phyloP scores from a whole-genome alignment of 2,329 filamentous ascomycete genomes.

The Phoma sp. region DNA sequence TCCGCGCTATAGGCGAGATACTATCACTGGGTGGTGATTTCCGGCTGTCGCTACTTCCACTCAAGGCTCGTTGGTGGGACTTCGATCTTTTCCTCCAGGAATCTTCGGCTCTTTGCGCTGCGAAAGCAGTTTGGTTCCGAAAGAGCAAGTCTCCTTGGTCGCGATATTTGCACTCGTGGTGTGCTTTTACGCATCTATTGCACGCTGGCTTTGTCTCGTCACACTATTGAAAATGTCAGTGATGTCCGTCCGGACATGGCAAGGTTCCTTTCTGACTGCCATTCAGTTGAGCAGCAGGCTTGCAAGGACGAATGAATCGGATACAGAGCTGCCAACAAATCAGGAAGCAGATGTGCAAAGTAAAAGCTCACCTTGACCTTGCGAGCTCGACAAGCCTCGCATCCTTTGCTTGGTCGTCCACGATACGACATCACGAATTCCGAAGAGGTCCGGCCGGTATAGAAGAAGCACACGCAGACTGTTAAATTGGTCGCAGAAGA shows the following conservation, averaged over 20 bases:
- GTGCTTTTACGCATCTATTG: slow-evolving; percentile 36
- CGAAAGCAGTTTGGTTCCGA: slow-evolving; percentile 41
- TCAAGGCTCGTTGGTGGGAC: slow-evolving; percentile 26
- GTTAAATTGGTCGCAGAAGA: background rate
- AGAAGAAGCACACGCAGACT: background rate
- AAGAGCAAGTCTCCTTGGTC: slow-evolving; percentile 43
- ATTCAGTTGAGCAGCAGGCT: background rate
- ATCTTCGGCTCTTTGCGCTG: slow-evolving; percentile 43
- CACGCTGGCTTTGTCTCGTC: slow-evolving; percentile 42
- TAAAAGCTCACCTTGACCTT: slow-evolving; percentile 40
- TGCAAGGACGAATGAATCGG: background rate
- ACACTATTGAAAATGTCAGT: slow-evolving; percentile 27
- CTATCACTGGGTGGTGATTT: slow-evolving; percentile 22
- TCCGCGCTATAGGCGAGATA: slow-evolving; percentile 14
- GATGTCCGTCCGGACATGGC: background rate
- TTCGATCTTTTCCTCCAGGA: slow-evolving; percentile 44
- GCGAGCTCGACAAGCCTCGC: slow-evolving; percentile 40
- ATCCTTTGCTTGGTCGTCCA: slow-evolving; percentile 45
- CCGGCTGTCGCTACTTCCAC: slow-evolving; percentile 18
- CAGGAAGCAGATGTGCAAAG: background rate
- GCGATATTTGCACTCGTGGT: slow-evolving; percentile 40
- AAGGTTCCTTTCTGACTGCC: background rate
- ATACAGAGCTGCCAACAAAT: background rate
- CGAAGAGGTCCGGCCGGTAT: background rate
- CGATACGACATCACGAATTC: slow-evolving; percentile 39